Percentiles rank a stretch among this genome's conserved stretches.
phyloP scores from a whole-genome alignment of 169 alveolate genomes.

The Plasmodium fragile region DNA sequence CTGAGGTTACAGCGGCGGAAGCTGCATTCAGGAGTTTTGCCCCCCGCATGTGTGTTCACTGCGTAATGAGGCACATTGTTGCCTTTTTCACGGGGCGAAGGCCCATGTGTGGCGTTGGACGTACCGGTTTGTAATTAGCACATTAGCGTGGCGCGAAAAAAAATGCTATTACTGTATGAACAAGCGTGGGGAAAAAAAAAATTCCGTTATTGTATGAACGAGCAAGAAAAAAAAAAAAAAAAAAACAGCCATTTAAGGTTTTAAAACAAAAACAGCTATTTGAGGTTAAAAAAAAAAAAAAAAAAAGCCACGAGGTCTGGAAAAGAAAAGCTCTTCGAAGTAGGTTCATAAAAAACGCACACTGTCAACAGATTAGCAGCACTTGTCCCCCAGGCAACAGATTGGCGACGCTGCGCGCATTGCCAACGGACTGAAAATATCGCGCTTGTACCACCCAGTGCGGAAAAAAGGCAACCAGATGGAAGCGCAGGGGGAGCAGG shows the following conservation, averaged over 20 bases:
- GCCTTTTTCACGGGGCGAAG: neutral
- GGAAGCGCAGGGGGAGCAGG: neutral
- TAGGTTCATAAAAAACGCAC: neutral
- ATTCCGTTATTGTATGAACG: neutral
- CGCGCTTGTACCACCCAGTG: neutral
- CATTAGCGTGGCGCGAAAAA: neutral
- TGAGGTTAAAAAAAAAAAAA: neutral
- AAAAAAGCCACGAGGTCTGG: neutral
- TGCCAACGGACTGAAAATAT: neutral
- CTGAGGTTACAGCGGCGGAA: neutral
- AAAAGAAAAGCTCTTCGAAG: neutral
- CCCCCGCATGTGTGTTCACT: neutral
- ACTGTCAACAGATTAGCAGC: neutral
- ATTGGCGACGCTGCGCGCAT: slow-evolving; percentile 2
- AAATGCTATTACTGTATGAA: neutral
- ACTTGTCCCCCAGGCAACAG: neutral
- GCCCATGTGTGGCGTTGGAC: neutral
- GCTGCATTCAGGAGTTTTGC: neutral
- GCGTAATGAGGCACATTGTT: neutral
- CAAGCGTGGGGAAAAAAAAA: neutral
- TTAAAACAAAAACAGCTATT: neutral
- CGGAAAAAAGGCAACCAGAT: neutral
- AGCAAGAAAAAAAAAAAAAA: neutral
- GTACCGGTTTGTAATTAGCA: neutral
- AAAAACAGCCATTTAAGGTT: neutral